Evolutionary conservation across 2,329 filamentous ascomycete genomes (phyloP), one percentile per base, ranked within the genome.

Genomic region (Dactylellina haptotyla): DNA sequence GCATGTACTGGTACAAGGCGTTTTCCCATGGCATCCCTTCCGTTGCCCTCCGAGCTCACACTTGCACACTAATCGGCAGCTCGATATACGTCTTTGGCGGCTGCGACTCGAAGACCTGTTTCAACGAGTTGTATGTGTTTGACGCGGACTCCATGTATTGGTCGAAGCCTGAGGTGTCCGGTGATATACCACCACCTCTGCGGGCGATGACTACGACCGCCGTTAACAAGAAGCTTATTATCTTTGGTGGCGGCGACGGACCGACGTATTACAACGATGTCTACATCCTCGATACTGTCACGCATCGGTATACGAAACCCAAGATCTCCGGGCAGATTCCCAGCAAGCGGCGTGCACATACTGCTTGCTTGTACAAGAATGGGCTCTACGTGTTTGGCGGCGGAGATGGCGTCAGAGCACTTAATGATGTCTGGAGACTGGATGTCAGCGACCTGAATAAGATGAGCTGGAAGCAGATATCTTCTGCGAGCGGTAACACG

Each of bases 301-400:
- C 87, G 79, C 89, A 88, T 79, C 85, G 87, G 18, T 90, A 88
- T 87, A 85, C 84, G 41, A 86, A 85, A 73, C 88, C 88, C 43
- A 84, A 84, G 43, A 86, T 90, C 58, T 77, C 76, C 46, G 86
- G 87, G 30, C 87, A 88, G 75, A 79, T 83, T 23, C 88, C 88
- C 0, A 88, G 86, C 65, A 86, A 87, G 76, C 83, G 88, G 20
- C 83, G 88, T 56, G 88, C 88, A 2, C 88, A 90, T 79, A 90
- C 88, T 2, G 88, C 88, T n/a, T 90, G 88, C 76, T 81, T 90
- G 18, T 89, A 90, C 81, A 88, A 88, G 79, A 89, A 87, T 76
- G 88, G 88, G 26, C 87, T 90, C 76, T 90, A 90, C 79, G 82
- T 90, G n/a, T 90, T 90, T 78, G 88, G 88, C 28, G 88, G 88